Base-by-base conservation (phyloP, 257 asterid species). In the Scutellaria minor region DNA sequence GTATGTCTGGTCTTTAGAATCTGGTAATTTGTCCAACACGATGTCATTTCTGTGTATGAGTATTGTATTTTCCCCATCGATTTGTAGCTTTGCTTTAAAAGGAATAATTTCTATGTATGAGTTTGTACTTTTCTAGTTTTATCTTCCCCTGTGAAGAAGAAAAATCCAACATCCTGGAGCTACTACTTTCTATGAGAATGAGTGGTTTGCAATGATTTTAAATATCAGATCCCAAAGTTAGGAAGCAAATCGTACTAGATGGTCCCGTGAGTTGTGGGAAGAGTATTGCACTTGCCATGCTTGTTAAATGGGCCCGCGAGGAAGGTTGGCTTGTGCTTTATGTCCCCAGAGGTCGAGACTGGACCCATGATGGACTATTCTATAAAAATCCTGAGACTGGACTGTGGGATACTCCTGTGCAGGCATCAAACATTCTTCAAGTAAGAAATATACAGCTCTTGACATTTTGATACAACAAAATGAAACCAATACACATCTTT, bases 311-410 rank as follows among this genome's bases (percentile, higher is more conserved):
- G 98, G 99, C 99, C 12, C 97, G 99, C 52, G 78, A 68, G 77
- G 98, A 95, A 86, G 99, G 98, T 39, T 95, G 99, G 99, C 85
- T 95, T 77, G 99, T 95, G 81, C 74, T 95, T 41, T 95, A 92
- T 80, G 95, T 85, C 53, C 97, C 99, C 62, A 82, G 57, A 70
- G 97, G 96, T 77, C 86, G 80, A 81, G 89, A 90, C 11, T 95
- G 99, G 99, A 90, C 98, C 27, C 99, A 85, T 65, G 96, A 93
- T 81, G 98, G 98, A 70, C 59, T 88, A 47, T 92, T 86, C 76
- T 95, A 95, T 77, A 90, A 87, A 83, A 92, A 86, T 82, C 91
- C 85, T 35, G 75, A 81, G 61, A 88, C 96, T 70, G 90, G 88
- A 60, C 72, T 90, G 42, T 95, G 96, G 96, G 99, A 95, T 83